These are phyloP conservation scores for Colletotrichum theobromicola DNA, from an alignment of 2,329 filamentous ascomycete species.

Conservation along the genomic window DNA sequence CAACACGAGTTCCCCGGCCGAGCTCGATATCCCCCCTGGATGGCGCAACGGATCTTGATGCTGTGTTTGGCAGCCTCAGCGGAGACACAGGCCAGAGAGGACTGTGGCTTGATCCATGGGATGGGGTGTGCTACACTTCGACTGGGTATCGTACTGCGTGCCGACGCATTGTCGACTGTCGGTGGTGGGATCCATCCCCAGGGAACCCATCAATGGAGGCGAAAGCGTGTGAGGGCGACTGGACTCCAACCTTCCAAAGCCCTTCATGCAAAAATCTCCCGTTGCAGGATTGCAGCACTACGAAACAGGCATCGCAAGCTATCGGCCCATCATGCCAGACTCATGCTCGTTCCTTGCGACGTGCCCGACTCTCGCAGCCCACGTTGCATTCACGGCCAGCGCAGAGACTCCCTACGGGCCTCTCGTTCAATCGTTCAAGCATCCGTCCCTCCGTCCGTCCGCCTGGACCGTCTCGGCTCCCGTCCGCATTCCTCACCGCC, in stretches of 20 bases:
- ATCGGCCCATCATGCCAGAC: neutral
- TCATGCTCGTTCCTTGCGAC: neutral
- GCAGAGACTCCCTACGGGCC: neutral
- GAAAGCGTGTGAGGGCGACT: neutral
- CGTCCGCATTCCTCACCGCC: conserved; percentile 8
- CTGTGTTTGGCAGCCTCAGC: neutral
- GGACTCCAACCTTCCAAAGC: neutral
- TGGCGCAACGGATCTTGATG: neutral
- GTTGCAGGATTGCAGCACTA: neutral
- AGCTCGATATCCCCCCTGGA: conserved; percentile 5
- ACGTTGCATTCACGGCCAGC: conserved; percentile 1
- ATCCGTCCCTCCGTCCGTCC: neutral
- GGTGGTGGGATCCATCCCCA: neutral
- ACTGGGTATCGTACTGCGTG: neutral
- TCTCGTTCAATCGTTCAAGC: neutral
- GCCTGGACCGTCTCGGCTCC: conserved; percentile 2
- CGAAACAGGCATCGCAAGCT: neutral
- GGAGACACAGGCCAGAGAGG: neutral
- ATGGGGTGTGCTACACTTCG: neutral
- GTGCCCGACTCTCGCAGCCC: neutral
- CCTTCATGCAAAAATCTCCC: neutral
- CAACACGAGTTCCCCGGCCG: neutral
- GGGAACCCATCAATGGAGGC: neutral
- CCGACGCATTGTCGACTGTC: neutral
- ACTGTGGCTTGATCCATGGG: neutral